Evolutionary conservation across 1,284 basidiomycete genomes (phyloP), one percentile per base, ranked within the genome.

Genomic region (Moesziomyces sp.): DNA sequence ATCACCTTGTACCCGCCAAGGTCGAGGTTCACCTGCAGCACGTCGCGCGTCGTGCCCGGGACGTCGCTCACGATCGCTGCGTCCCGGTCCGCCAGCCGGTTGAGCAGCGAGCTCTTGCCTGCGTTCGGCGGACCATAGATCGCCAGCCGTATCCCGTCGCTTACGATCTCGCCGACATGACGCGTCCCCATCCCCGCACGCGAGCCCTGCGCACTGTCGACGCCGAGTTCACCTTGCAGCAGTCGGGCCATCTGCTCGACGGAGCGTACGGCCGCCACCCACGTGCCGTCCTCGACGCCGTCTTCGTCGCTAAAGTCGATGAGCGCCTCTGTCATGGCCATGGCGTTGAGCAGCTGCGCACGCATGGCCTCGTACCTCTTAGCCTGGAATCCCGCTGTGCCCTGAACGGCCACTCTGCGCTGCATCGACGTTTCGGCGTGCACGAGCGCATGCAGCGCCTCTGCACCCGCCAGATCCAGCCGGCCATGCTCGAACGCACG

Each of bases 241-340:
- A 72, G 9, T 13, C 13, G n/a, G 0, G 46, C 46, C 19, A 78
- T 38, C 7, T 26, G 24, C 1, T 28, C 19, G 18, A 71, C 72
- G 6, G 16, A 8, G 0, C 13, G 10, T 1, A 19, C 21, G 1
- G 62, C 73, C 13, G 23, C 16, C 7, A 89, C 88, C 77, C 89
- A 90, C 2, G 90, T 88, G 19, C 89, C 91, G 38, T 91, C 90
- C 71, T 93, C 92, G 35, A 94, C 89, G 21, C 92, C 91, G 79
- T 94, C 93, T 24, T 91, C 91, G 84, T 95, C 93, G 7, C 91
- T 91, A 83, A 95, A 96, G 83, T 95, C 93, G 59, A 96, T 94
- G 43, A 94, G 85, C 1, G 93, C 93, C 84, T 96, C 93, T 0
- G 92, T 87, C 69, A 90, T 87, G 13, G 93, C 90, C 49, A 93